phyloP scores from a whole-genome alignment of 495 filamentous ascomycete species.

The Staphylotrichum tortipilum region DNA sequence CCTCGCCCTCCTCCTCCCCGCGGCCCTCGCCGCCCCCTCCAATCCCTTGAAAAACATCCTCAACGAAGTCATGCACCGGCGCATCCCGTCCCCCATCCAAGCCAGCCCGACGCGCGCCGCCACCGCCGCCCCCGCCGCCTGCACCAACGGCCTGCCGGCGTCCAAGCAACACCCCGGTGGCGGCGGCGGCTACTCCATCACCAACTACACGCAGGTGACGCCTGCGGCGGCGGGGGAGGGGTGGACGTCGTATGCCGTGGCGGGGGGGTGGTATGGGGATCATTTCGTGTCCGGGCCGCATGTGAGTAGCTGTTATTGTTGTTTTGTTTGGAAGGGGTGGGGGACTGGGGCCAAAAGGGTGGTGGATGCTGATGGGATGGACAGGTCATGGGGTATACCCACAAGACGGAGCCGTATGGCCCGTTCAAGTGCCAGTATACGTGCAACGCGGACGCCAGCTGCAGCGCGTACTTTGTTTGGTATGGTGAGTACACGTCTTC shows the following conservation, averaged over 20 bases:
- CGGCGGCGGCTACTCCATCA: constrained; percentile 12
- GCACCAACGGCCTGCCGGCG: constrained; percentile 16
- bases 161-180: constrained; percentile 2
- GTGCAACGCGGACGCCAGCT: constrained; percentile 23
- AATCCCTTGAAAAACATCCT: not conserved
- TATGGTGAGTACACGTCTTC: constrained; percentile 18
- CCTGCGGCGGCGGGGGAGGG: not conserved
- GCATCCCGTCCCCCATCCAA: not conserved
- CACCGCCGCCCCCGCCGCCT: constrained; percentile 4
- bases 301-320: constrained; percentile 2
- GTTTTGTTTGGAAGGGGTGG: too few species aligned
- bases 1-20: not conserved
- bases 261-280: constrained; percentile 11
- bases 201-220: constrained; percentile 17
- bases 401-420: constrained; percentile 16
- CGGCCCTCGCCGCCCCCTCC: not conserved
- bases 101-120: constrained; percentile 1
- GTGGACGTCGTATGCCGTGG: constrained; percentile 15
- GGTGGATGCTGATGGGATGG: not conserved
- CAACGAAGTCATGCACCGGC: not conserved
- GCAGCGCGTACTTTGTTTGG: constrained; percentile 25
- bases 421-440: constrained; percentile 31
- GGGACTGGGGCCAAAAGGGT: too few species aligned
- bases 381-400: constrained; percentile 15
- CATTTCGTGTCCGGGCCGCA: constrained; percentile 25